Evolutionary conservation across 2,329 filamentous ascomycete species (phyloP).

Genomic region (Exophiala bonariae): DNA sequence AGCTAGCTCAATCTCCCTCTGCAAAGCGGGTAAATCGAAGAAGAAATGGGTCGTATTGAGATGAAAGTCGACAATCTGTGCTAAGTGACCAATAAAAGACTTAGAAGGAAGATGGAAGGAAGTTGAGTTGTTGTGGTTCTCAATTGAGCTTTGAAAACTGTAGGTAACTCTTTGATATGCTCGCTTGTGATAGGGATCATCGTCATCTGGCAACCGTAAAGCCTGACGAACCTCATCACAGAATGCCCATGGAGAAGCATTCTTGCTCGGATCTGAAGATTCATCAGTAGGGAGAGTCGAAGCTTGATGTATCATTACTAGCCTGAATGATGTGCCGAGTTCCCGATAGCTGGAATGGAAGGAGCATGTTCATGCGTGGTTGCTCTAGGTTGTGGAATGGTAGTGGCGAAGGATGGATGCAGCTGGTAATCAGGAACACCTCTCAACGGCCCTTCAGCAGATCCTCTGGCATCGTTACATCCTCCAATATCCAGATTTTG

Average conservation of each 20-base stretch:
- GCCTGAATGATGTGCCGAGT: no score
- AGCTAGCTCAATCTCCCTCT: background rate
- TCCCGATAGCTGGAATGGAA: no score
- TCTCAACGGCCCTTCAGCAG: no score
- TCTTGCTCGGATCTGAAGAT: background rate
- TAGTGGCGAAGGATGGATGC: no score
- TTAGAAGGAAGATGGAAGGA: conserved; percentile 1
- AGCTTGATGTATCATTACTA: background rate
- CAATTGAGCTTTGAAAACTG: background rate
- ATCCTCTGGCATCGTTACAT: no score
- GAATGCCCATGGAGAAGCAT: background rate
- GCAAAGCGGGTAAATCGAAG: conserved; percentile 2
- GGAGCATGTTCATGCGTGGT: no score
- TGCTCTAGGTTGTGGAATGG: no score
- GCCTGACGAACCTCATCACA: background rate
- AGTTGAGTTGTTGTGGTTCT: background rate
- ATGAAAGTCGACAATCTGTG: conserved; percentile 10
- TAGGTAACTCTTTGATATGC: no score
- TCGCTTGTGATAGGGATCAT: no score
- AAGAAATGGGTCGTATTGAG: conserved; percentile 6
- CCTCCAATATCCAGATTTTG: no score
- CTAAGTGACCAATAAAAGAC: conserved; percentile 10
- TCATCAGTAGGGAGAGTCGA: background rate
- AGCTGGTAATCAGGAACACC: no score
- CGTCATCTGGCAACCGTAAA: background rate